A percentile compares a stretch with the other conserved stretches of the same genome.
These are phyloP conservation scores for Pinus tabuliformis DNA, from an alignment of 75 land plant genomes.

Conservation along the genomic window DNA sequence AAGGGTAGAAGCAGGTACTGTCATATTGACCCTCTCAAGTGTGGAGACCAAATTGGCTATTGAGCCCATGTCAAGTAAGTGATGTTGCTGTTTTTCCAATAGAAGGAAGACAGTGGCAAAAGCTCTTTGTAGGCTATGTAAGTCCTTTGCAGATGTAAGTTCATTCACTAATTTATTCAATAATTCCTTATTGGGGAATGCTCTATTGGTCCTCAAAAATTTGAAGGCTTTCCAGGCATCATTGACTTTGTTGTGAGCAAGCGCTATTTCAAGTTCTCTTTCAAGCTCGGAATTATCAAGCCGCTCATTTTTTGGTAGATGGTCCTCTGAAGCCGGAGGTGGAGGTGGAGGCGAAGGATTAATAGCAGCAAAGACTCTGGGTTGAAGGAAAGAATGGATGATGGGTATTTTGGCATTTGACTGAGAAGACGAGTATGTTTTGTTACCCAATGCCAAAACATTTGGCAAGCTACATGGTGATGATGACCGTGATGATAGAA, in stretches of 20 bases:
- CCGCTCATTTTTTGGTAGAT: constrained; percentile 11
- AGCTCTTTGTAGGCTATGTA: constrained; percentile 44
- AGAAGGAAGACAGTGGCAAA: constrained; percentile 40
- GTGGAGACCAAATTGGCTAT: constrained; percentile 19
- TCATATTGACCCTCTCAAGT: constrained; percentile 16
- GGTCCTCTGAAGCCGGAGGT: constrained; percentile 1
- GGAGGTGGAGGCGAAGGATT: not conserved
- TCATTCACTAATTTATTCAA: constrained; percentile 46
- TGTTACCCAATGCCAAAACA: not conserved
- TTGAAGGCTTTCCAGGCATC: constrained; percentile 72
- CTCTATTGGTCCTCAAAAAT: constrained; percentile 23
- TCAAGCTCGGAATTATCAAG: constrained; percentile 17
- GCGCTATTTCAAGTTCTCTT: constrained; percentile 31
- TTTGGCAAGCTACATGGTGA: too few species aligned
- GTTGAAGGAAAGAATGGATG: constrained; percentile 61
- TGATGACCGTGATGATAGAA: too few species aligned
- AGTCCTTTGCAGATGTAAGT: constrained; percentile 30
- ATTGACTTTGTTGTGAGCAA: constrained; percentile 33
- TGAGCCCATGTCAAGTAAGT: constrained; percentile 25
- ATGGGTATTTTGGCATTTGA: constrained; percentile 31
- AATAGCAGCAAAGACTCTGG: constrained; percentile 41
- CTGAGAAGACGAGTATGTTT: constrained; percentile 15
- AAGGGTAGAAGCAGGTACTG: constrained; percentile 47
- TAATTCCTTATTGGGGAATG: constrained; percentile 23
- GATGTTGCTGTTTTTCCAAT: constrained; percentile 27